phyloP scores from a whole-genome alignment of 345 rosid species.

The Conringia planisiliqua region DNA sequence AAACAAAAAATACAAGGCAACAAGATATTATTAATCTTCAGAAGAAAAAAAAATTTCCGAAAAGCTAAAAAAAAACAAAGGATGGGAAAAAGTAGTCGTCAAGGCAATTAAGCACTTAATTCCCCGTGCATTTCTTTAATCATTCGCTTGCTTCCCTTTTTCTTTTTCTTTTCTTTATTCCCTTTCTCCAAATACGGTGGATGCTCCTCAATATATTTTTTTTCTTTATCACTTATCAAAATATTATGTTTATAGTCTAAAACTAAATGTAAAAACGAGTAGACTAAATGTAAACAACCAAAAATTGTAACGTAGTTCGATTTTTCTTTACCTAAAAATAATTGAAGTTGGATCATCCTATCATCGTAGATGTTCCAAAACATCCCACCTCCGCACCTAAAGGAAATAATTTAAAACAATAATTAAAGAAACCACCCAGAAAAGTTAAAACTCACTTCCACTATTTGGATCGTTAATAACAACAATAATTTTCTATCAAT shows the following conservation, averaged over 20 bases:
- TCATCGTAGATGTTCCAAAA: slow-evolving; percentile 11
- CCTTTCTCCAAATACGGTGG: background rate
- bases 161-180: background rate
- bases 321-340: background rate
- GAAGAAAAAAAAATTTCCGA: background rate
- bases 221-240: background rate
- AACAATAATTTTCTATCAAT: background rate
- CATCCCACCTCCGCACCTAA: slow-evolving; percentile 18
- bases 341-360: background rate
- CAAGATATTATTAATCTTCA: background rate
- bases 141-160: slow-evolving; percentile 24
- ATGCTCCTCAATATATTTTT: background rate
- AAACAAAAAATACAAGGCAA: background rate
- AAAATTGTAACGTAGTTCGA: background rate
- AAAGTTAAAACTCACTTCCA: slow-evolving; percentile 19
- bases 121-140: slow-evolving; percentile 36
- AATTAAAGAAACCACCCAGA: slow-evolving; percentile 21
- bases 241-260: background rate
- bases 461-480: background rate
- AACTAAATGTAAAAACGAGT: background rate
- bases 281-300: background rate
- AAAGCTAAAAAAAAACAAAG: background rate
- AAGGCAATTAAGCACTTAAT: slow-evolving; percentile 35
- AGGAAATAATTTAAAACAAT: background rate
- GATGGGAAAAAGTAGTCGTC: slow-evolving; percentile 30